Conservation (phyloP, 441 rosid species). For the Croton setiger region DNA sequence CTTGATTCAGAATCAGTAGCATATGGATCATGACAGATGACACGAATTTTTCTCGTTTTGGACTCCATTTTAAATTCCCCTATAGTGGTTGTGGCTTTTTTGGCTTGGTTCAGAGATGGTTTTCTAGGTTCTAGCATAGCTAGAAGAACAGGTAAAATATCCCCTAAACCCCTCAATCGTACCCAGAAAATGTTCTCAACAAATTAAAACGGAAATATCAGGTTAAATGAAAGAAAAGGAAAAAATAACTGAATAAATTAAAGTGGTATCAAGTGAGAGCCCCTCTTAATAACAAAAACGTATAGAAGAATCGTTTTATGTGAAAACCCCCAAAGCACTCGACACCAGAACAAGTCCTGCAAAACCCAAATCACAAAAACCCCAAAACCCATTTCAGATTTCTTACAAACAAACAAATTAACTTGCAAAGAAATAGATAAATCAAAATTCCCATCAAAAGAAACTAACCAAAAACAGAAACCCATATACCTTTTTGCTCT, state of each 20-base stretch:
- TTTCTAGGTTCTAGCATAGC: conserved; percentile 39
- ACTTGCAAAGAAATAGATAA: no score
- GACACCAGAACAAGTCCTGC: conserved; percentile 77
- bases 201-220: background rate
- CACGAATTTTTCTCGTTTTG: conserved; percentile 53
- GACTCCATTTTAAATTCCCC: conserved; percentile 28
- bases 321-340: conserved; percentile 72
- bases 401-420: conserved; percentile 2
- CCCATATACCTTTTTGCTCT: conserved; percentile 50
- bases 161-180: conserved; percentile 36
- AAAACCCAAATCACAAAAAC: conserved; percentile 19
- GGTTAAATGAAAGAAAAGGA: background rate
- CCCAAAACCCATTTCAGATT: conserved; percentile 21
- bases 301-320: conserved; percentile 48
- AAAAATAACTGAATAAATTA: background rate
- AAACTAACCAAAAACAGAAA: background rate
- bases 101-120: conserved; percentile 29
- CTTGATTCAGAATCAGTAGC: conserved; percentile 89
- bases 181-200: conserved; percentile 25
- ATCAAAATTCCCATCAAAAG: background rate
- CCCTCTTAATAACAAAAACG: conserved; percentile 67
- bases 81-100: conserved; percentile 26
- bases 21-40: conserved; percentile 70
- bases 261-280: conserved; percentile 37
- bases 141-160: conserved; percentile 19